These are phyloP conservation scores for Salvia splendens DNA, from an alignment of 257 asterid genomes.

Conservation along the genomic window DNA sequence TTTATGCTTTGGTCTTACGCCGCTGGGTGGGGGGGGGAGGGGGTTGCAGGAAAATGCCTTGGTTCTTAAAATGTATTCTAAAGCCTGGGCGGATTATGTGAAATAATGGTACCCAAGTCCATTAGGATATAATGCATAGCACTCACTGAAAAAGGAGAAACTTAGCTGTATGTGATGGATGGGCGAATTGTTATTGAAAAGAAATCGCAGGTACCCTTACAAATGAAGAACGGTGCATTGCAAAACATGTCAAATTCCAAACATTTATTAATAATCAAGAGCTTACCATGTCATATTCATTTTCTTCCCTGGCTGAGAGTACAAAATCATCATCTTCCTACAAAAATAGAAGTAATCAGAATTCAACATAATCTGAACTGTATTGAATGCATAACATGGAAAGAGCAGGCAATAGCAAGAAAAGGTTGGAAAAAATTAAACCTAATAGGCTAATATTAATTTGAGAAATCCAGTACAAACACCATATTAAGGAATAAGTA, in stretches of 20 bases:
- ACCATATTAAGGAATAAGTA: conserved; percentile 11
- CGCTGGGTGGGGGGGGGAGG: no score
- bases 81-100: neutral
- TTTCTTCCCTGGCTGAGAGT: conserved; percentile 67
- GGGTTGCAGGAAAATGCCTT: no score
- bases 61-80: no score
- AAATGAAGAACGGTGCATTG: conserved; percentile 10
- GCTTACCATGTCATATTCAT: conserved; percentile 59
- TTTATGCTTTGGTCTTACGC: no score
- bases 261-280: conserved; percentile 18
- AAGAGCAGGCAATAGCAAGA: conserved; percentile 31
- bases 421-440: conserved; percentile 13
- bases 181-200: neutral
- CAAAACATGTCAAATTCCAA: conserved; percentile 5
- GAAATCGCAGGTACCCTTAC: conserved; percentile 9
- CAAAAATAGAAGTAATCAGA: conserved; percentile 24
- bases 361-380: conserved; percentile 15
- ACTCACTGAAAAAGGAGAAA: conserved; percentile 17
- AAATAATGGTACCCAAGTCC: conserved; percentile 19
- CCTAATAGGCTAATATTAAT: conserved; percentile 9
- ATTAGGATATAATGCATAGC: neutral
- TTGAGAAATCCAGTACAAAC: conserved; percentile 23
- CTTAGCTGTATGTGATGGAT: conserved; percentile 9
- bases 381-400: conserved; percentile 25
- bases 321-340: conserved; percentile 90